phyloP scores from a whole-genome alignment of 345 rosid species.

The Euclidium syriacum region DNA sequence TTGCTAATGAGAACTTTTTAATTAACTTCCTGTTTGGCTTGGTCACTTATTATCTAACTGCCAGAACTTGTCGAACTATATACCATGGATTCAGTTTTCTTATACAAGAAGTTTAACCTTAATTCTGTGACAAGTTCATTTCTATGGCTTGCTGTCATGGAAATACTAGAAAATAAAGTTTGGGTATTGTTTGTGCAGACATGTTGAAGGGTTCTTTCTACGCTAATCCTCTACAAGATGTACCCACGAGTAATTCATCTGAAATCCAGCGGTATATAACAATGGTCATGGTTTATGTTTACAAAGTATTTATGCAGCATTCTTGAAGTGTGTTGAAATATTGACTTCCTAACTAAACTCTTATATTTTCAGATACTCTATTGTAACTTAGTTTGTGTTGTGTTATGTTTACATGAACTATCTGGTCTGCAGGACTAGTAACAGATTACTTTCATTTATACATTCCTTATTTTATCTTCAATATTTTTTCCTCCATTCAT shows the following conservation, averaged over 20 bases:
- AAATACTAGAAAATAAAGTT: neutral
- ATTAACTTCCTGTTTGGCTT: neutral
- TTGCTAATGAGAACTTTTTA: neutral
- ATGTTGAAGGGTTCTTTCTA: conserved; percentile 80
- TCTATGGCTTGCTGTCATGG: conserved; percentile 1
- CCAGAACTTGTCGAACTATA: neutral
- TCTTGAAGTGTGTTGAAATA: neutral
- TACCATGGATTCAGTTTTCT: neutral
- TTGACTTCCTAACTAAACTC: neutral
- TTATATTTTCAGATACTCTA: neutral
- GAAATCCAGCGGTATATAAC: conserved; percentile 48
- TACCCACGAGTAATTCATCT: conserved; percentile 53
- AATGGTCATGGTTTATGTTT: neutral
- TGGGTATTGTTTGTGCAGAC: conserved; percentile 41
- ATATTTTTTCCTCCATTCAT: conserved; percentile 10
- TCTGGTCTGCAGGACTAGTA: neutral
- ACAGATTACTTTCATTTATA: neutral
- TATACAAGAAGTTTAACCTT: neutral
- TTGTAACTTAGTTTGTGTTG: neutral
- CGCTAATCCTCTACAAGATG: conserved; percentile 75
- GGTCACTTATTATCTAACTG: neutral
- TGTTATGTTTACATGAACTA: neutral
- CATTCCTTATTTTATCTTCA: neutral
- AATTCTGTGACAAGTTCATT: neutral
- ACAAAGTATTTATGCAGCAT: neutral